Conservation (phyloP, 495 filamentous ascomycete species). For the Lasiosphaeriaceae sp. region DNA sequence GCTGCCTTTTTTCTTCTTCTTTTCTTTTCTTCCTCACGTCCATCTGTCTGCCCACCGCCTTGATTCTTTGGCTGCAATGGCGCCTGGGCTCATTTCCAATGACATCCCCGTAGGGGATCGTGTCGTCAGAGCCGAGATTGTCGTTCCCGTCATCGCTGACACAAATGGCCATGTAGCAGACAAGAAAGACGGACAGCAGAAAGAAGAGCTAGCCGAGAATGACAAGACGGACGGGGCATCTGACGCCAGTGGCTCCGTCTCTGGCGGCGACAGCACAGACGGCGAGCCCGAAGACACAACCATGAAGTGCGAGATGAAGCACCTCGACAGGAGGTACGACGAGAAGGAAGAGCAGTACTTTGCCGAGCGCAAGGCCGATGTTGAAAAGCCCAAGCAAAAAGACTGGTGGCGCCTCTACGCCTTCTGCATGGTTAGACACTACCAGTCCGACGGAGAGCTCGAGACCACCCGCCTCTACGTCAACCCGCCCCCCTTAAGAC, state of each 20-base stretch:
- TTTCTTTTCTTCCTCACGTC: too few relatives aligned
- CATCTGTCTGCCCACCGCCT: background rate
- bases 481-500: conserved; percentile 29
- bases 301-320: conserved; percentile 38
- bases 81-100: conserved; percentile 1
- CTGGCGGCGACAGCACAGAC: conserved; percentile 1
- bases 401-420: conserved; percentile 36
- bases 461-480: conserved; percentile 26
- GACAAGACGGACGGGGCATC: background rate
- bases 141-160: background rate
- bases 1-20: too few relatives aligned
- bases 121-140: background rate
- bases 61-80: background rate
- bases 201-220: background rate
- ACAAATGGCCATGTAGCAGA: conserved; percentile 1
- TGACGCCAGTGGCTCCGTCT: background rate
- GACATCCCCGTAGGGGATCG: background rate
- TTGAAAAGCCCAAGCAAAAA: conserved; percentile 25
- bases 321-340: conserved; percentile 30
- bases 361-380: conserved; percentile 24
- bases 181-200: background rate
- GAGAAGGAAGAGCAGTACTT: conserved; percentile 28
- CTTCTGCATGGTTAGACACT: conserved; percentile 30
- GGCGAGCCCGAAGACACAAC: conserved; percentile 16
- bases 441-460: conserved; percentile 18